phyloP scores from a whole-genome alignment of 2,329 filamentous ascomycete genomes.

The Talaromyces rugulosus region DNA sequence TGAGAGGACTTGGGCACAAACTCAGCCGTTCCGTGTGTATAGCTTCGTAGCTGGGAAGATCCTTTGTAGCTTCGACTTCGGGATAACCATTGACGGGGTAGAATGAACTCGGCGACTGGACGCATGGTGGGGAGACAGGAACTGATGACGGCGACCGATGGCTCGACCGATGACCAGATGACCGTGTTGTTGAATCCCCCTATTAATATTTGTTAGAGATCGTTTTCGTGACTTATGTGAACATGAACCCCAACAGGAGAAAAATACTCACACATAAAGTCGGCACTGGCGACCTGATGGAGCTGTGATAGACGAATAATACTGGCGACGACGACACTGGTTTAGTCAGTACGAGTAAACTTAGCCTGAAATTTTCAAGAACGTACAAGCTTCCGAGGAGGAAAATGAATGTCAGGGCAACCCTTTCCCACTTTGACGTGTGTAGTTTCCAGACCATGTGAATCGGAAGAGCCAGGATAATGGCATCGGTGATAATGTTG shows the following conservation, averaged over 20 bases:
- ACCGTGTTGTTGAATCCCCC: background rate
- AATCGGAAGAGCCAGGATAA: conserved; percentile 25
- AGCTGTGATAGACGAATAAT: background rate
- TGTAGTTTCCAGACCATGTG: conserved; percentile 24
- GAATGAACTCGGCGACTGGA: background rate
- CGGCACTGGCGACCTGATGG: background rate
- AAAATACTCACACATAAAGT: background rate
- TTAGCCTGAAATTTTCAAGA: background rate
- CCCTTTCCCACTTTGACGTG: conserved; percentile 20
- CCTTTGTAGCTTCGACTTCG: background rate
- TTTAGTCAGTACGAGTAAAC: background rate
- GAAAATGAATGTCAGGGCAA: conserved; percentile 24
- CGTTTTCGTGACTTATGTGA: background rate
- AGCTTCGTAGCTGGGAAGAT: background rate
- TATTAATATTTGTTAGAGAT: background rate
- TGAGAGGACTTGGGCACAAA: background rate
- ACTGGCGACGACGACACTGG: background rate
- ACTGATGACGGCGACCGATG: background rate
- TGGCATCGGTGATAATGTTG: conserved; percentile 26
- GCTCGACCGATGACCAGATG: background rate
- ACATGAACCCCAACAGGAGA: background rate
- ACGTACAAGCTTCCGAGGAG: conserved; percentile 23
- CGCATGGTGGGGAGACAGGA: background rate
- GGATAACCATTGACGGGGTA: background rate
- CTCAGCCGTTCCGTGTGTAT: background rate